Evolutionary conservation across 441 rosid species (phyloP).

Genomic region (Populus tomentosa): DNA sequence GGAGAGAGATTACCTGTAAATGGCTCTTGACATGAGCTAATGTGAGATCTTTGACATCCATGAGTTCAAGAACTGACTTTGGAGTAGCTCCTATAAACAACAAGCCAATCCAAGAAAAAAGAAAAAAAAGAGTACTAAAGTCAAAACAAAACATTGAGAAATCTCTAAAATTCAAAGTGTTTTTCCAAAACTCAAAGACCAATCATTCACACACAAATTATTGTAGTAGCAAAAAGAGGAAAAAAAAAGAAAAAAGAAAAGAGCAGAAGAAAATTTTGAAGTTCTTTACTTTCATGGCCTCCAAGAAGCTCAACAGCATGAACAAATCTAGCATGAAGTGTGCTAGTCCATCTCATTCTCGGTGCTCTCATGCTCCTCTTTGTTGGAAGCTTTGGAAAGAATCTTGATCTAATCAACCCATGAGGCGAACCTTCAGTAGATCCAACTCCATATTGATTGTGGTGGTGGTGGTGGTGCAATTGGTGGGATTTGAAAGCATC

Average conservation of each 20-base stretch:
- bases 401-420: constrained; percentile 56
- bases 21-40: constrained; percentile 89
- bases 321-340: constrained; percentile 73
- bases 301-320: constrained; percentile 88
- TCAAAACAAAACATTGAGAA: background rate
- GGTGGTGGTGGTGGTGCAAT: constrained; percentile 20
- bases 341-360: constrained; percentile 83
- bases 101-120: constrained; percentile 2
- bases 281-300: constrained; percentile 71
- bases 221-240: background rate
- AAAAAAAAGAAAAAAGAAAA: background rate
- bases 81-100: constrained; percentile 70
- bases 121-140: background rate
- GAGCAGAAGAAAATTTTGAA: background rate
- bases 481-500: constrained; percentile 36
- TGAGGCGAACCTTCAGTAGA: constrained; percentile 38
- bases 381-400: constrained; percentile 57
- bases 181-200: background rate
- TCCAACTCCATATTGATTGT: constrained; percentile 42
- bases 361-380: constrained; percentile 87
- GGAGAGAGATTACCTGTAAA: constrained; percentile 56
- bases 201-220: background rate
- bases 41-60: constrained; percentile 86
- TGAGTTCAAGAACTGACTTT: constrained; percentile 81
- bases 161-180: background rate